A percentile compares a stretch with the other conserved stretches of the same genome.
phyloP scores from a whole-genome alignment of 768 basidiomycete genomes.

The Podaxis pistillaris region DNA sequence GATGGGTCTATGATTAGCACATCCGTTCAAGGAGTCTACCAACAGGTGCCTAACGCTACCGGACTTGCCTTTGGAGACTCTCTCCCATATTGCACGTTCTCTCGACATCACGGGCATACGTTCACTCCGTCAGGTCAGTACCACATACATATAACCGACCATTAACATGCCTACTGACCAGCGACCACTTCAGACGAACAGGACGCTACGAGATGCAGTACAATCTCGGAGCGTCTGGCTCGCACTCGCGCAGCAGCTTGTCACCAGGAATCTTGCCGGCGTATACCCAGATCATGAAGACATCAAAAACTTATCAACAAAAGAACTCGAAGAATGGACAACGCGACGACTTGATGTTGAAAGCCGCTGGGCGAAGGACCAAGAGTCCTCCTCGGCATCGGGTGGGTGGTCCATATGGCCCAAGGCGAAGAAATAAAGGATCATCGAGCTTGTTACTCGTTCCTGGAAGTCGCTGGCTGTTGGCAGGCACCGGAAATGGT shows the following conservation, averaged over 20 bases:
- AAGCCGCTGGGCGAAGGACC: neutral
- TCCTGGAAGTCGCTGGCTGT: neutral
- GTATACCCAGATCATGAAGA: neutral
- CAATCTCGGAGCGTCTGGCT: neutral
- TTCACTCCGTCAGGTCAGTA: neutral
- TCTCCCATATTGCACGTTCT: neutral
- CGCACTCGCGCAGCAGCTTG: neutral
- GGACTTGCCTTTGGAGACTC: neutral
- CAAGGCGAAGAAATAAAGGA: neutral
- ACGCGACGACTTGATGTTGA: neutral
- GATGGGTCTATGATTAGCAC: too few relatives aligned
- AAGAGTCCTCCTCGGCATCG: neutral
- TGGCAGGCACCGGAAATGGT: neutral
- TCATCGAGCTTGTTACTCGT: neutral
- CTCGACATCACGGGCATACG: neutral
- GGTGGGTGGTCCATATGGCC: neutral
- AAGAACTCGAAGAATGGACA: neutral
- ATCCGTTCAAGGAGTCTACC: neutral
- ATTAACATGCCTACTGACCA: neutral
- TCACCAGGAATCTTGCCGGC: neutral
- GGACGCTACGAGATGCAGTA: neutral
- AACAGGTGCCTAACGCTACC: neutral
- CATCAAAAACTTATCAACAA: neutral
- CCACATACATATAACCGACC: neutral
- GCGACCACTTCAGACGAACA: neutral